These are phyloP conservation scores for Eruca vesicaria DNA, from an alignment of 441 rosid genomes.

Conservation along the genomic window DNA sequence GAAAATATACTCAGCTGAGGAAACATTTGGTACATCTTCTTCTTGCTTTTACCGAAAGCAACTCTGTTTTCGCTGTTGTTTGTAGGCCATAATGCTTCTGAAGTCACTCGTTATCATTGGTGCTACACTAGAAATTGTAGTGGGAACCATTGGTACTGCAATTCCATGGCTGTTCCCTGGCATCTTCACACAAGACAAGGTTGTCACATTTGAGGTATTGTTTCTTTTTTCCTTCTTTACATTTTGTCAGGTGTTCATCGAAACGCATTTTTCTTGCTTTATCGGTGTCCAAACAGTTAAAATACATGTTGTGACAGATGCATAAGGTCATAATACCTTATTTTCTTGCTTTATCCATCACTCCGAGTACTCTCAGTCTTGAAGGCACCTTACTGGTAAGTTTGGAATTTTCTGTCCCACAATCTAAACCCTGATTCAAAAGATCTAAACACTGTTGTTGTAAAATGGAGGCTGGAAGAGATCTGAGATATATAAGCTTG, in stretches of 20 bases:
- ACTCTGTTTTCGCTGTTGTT: background rate
- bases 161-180: conserved; percentile 80
- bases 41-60: conserved; percentile 5
- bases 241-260: background rate
- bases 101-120: conserved; percentile 84
- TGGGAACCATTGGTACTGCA: conserved; percentile 63
- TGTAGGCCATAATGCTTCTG: conserved; percentile 72
- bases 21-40: background rate
- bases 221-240: conserved; percentile 12
- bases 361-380: conserved; percentile 82
- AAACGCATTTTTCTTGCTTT: background rate
- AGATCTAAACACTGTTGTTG: background rate
- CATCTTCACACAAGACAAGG: conserved; percentile 67
- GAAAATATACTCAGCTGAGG: too few species aligned
- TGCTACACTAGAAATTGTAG: conserved; percentile 56
- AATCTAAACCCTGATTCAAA: background rate
- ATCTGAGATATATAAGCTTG: conserved; percentile 75
- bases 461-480: conserved; percentile 82
- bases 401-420: conserved; percentile 4
- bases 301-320: conserved; percentile 93
- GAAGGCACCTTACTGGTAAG: conserved; percentile 92
- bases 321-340: conserved; percentile 77
- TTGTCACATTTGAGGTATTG: conserved; percentile 65
- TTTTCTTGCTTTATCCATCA: conserved; percentile 63
- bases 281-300: too few species aligned